Conservation (phyloP, 2,329 filamentous ascomycete genomes). For the Apiospora arundinis region DNA sequence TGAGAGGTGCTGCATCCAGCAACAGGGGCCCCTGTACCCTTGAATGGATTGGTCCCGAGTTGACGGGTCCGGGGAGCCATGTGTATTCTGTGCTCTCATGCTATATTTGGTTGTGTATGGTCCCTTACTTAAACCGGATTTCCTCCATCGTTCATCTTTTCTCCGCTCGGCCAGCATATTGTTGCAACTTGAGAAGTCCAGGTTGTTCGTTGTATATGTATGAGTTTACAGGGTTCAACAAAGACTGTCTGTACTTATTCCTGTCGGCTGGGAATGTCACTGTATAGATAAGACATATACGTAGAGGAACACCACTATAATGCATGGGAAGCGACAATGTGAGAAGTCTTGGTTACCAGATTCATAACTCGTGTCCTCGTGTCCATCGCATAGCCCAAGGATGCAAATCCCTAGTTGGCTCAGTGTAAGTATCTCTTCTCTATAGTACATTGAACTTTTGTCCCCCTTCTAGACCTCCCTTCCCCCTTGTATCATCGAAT, state of each 20-base stretch:
- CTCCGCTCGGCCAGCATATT: too few species aligned
- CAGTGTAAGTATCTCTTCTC: not conserved
- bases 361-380: slow-evolving; percentile 13
- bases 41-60: not conserved
- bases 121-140: too few species aligned
- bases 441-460: slow-evolving; percentile 1
- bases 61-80: not conserved
- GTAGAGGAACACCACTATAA: too few species aligned
- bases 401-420: not conserved
- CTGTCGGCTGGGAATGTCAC: too few species aligned
- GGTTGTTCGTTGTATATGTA: too few species aligned
- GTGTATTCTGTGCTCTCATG: too few species aligned
- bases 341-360: not conserved
- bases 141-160: not conserved
- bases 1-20: not conserved
- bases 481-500: not conserved
- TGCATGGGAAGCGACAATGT: not conserved
- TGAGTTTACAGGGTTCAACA: too few species aligned
- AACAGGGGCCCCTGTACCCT: not conserved
- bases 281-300: not conserved
- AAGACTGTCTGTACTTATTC: too few species aligned
- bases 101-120: too few species aligned
- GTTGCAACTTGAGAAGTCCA: too few species aligned
- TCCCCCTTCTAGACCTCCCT: not conserved
- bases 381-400: slow-evolving; percentile 7